Base-by-base conservation (phyloP, 202 grass and related monocot species). In the Alloteropsis angusta region DNA sequence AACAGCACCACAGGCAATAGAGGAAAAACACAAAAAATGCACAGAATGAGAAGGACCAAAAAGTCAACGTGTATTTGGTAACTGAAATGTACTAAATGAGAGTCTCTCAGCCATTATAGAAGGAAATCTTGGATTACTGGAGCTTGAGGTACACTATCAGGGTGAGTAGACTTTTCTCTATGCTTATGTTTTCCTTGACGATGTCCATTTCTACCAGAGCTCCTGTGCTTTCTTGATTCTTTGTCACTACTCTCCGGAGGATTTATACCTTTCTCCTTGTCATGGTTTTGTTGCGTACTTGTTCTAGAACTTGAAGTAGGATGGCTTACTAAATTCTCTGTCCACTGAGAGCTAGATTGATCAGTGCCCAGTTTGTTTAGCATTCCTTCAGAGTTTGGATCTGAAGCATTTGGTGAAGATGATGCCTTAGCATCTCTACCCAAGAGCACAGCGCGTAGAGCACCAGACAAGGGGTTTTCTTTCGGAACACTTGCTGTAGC, bases 71-170 rank as follows among this genome's bases (percentile, higher is more conserved):
- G 36, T 60, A 79, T 64, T 78, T 42, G 41, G 23, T 44, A 37
- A 77, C 55, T 52, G 39, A 52, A 64, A 77, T 78, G 36, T 80
- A 81, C 76, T 42, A 69, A 73, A 53, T 18, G 65, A 82, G 65
- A 60, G 61, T 60, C 44, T 74, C 72, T 63, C 12, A 21, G 15
- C 35, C 61, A 44, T 84, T 89, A 98, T 48, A 98, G 89, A 85
- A 98, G 95, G 54, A 98, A 92, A 94, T 98, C 95, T 84, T 93
- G 89, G 68, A 98, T 90, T 60, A 85, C 85, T 43, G 89, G 85
- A 82, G 87, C 65, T 65, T 83, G 83, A 81, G 85, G 81, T 75
- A 80, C 30, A 64, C 56, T 82, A 67, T 77, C 28, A 75, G 55
- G 61, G 30, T 81, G 66, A 68, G 54, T 61, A 52, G 80, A 81